phyloP scores from a whole-genome alignment of 2,329 filamentous ascomycete genomes.

The Bipolaris gigantea region DNA sequence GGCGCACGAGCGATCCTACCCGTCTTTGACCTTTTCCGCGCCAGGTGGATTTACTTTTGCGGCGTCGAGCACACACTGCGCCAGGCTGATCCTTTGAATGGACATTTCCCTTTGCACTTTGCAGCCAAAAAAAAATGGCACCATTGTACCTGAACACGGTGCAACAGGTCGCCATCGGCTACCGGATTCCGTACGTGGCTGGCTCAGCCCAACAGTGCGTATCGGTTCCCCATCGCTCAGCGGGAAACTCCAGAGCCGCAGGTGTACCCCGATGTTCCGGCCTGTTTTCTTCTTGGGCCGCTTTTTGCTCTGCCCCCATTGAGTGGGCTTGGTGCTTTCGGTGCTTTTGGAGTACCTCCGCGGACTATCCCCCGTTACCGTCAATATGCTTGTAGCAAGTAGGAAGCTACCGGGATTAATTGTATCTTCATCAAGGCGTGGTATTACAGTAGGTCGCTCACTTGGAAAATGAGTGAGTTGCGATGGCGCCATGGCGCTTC shows the following conservation, averaged over 20 bases:
- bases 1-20: slow-evolving; percentile 5
- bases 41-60: slow-evolving; percentile 3
- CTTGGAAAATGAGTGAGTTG: slow-evolving; percentile 29
- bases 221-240: slow-evolving; percentile 27
- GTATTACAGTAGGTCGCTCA: slow-evolving; percentile 30
- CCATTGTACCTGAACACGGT: not conserved
- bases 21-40: not conserved
- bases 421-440: slow-evolving; percentile 27
- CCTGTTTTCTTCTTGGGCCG: slow-evolving; percentile 9
- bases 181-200: slow-evolving; percentile 1
- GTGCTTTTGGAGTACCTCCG: not conserved
- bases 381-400: not conserved
- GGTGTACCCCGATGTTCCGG: slow-evolving; percentile 6
- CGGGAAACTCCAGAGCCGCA: slow-evolving; percentile 6
- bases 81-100: not conserved
- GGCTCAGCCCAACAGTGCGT: slow-evolving; percentile 16
- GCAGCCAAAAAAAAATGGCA: not conserved
- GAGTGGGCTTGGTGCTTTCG: not conserved
- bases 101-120: no score
- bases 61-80: not conserved
- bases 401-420: not conserved
- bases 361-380: slow-evolving; percentile 1
- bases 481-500: slow-evolving; percentile 35
- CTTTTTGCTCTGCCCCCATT: slow-evolving; percentile 8
- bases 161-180: slow-evolving; percentile 5